Evolutionary conservation across 345 rosid species (phyloP), one percentile per base, ranked within the genome.

Genomic region (Lepidium africanum): DNA sequence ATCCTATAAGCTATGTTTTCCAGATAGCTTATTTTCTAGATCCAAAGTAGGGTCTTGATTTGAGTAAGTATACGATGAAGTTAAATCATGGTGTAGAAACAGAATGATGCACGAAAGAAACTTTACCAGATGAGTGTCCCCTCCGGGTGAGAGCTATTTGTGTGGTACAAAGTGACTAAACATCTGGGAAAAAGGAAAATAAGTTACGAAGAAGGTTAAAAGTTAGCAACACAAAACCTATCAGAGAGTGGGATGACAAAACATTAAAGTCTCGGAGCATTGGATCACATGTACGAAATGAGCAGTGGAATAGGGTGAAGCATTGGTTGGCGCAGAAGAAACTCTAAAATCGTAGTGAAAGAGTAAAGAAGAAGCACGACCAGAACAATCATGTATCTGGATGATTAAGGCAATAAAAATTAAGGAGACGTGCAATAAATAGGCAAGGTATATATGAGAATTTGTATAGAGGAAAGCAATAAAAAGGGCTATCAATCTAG

Each of bases 261-360:
- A 93, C 97, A 96, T 90, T 40, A 84, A 47, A 73, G 85, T 86
- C 72, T 84, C 87, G 49, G 88, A 75, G 80, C 88, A 90, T 37
- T 82, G 82, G 48, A 88, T 55, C 66, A 83, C 82, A 14, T 87
- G 80, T 74, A 68, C 69, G 59, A 35, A 27, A 17, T 61, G 53
- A 1, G 75, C 42, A 25, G 70, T 12, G 40, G 82, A 67, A 74
- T 66, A 72, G 17, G 81, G 73, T n/a, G 81, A 55, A 43, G 39
- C 25, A 56, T 63, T 42, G 85, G 75, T 61, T 80, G 76, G 63
- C 80, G 72, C 2, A 86, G 76, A 67, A 87, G 81, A 74, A 79
- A 80, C 63, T 76, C 81, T 72, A 87, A 59, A 25, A 87, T 71
- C 50, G 54, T 75, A 25, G 79, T 78, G 66, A 80, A 82, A 30